A percentile compares a stretch with the other conserved stretches of the same genome.
phyloP scores from a whole-genome alignment of 352 stramenopile species.

The Phytophthora tubulina region DNA sequence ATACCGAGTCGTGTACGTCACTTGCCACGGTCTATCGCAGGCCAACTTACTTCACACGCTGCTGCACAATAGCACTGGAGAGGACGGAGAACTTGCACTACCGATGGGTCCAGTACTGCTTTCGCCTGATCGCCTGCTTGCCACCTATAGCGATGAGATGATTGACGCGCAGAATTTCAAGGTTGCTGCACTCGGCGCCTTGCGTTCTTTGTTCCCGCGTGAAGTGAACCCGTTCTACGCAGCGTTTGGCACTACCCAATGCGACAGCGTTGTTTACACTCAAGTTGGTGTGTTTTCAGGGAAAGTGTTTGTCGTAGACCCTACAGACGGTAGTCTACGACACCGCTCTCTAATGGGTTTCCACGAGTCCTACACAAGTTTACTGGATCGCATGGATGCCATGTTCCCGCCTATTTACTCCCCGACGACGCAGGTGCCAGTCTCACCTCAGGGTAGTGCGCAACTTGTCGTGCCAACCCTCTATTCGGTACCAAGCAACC shows the following conservation, averaged over 20 bases:
- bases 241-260: constrained; percentile 74
- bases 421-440: constrained; percentile 29
- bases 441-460: background rate
- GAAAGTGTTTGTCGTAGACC: constrained; percentile 79
- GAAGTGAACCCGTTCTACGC: constrained; percentile 89
- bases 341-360: constrained; percentile 73
- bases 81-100: constrained; percentile 41
- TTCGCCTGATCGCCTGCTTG: constrained; percentile 69
- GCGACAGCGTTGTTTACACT: constrained; percentile 67
- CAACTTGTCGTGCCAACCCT: constrained; percentile 13
- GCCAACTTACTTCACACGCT: constrained; percentile 61
- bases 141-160: constrained; percentile 48
- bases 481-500: constrained; percentile 22
- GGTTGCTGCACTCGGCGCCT: constrained; percentile 63
- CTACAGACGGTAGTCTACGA: constrained; percentile 59
- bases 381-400: constrained; percentile 65
- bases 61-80: constrained; percentile 33
- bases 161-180: constrained; percentile 75
- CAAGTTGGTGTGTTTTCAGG: constrained; percentile 81
- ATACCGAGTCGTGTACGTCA: constrained; percentile 87
- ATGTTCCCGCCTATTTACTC: constrained; percentile 85
- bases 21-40: constrained; percentile 65
- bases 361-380: constrained; percentile 71
- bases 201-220: constrained; percentile 74
- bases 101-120: constrained; percentile 80